Conservation (phyloP, 495 filamentous ascomycete species). For the Haplographium delicatum region DNA sequence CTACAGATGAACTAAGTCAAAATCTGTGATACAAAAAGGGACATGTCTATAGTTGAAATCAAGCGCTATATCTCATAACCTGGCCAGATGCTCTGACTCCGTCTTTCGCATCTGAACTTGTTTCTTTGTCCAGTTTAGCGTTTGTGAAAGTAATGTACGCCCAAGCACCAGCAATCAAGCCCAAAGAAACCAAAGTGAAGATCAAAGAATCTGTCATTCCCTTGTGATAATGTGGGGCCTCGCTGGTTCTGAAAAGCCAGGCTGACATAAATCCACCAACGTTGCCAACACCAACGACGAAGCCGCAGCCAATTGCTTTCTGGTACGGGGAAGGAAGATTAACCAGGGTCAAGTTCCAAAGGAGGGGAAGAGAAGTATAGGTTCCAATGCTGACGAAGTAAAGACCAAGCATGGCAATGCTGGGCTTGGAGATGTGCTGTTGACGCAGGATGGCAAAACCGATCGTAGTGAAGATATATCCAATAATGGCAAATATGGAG, state of each 20-base stretch:
- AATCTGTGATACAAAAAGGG: too few species aligned
- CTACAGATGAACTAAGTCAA: too few species aligned
- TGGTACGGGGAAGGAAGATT: slow-evolving; percentile 15
- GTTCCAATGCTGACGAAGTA: slow-evolving; percentile 19
- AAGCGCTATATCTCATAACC: too few species aligned
- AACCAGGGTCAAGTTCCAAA: slow-evolving; percentile 18
- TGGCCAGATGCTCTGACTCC: too few species aligned
- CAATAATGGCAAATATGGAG: slow-evolving; percentile 30
- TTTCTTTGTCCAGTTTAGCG: neutral
- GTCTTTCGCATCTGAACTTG: too few species aligned
- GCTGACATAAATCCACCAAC: slow-evolving; percentile 16
- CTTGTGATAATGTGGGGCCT: slow-evolving; percentile 7
- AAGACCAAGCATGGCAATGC: slow-evolving; percentile 12
- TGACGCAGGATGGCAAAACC: slow-evolving; percentile 32
- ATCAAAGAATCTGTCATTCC: neutral
- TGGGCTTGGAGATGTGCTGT: slow-evolving; percentile 21
- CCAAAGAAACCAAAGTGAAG: neutral
- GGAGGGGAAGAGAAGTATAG: slow-evolving; percentile 14
- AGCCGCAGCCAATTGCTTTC: slow-evolving; percentile 10
- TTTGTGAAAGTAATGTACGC: neutral
- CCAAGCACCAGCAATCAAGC: neutral
- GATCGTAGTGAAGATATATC: slow-evolving; percentile 26
- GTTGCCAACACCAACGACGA: slow-evolving; percentile 22
- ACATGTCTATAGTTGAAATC: too few species aligned
- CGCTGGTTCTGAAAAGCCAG: neutral